Evolutionary conservation across 345 rosid species (phyloP).

Genomic region (Lagerstroemia speciosa): DNA sequence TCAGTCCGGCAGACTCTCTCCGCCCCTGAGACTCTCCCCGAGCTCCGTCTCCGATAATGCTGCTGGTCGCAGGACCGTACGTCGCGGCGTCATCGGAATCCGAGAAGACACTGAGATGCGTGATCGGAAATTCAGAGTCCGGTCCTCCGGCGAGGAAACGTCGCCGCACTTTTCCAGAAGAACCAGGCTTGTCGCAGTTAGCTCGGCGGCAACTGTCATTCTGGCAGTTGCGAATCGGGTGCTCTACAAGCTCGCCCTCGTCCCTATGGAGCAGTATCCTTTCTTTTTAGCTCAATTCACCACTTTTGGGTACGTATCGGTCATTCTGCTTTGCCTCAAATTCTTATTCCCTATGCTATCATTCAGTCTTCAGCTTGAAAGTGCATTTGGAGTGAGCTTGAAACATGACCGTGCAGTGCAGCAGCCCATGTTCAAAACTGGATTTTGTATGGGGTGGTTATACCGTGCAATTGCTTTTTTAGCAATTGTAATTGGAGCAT

Average conservation of each 20-base stretch:
- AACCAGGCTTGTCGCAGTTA: conserved; percentile 21
- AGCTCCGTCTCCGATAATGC: not conserved
- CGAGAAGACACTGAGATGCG: not conserved
- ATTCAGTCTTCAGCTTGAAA: not conserved
- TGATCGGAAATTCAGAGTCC: not conserved
- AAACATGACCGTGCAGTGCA: not conserved
- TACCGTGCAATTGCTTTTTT: not conserved
- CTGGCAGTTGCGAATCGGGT: conserved; percentile 80
- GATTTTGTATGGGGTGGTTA: not conserved
- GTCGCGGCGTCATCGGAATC: not conserved
- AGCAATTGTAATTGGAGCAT: not conserved
- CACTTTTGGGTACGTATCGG: conserved; percentile 57
- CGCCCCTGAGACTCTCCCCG: not conserved
- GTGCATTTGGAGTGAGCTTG: not conserved
- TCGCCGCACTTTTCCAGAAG: conserved; percentile 11
- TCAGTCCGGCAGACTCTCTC: conserved; percentile 1
- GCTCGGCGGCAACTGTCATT: conserved; percentile 37
- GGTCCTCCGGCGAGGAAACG: not conserved
- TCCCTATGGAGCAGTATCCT: conserved; percentile 79
- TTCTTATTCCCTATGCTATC: not conserved
- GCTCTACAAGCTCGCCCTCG: conserved; percentile 89
- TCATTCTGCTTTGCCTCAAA: not conserved
- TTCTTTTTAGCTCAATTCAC: conserved; percentile 78
- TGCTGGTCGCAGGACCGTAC: not conserved
- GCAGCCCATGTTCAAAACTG: not conserved